Base-by-base conservation (phyloP, 2,329 filamentous ascomycete species). In the Myriosclerotinia curreyana region DNA sequence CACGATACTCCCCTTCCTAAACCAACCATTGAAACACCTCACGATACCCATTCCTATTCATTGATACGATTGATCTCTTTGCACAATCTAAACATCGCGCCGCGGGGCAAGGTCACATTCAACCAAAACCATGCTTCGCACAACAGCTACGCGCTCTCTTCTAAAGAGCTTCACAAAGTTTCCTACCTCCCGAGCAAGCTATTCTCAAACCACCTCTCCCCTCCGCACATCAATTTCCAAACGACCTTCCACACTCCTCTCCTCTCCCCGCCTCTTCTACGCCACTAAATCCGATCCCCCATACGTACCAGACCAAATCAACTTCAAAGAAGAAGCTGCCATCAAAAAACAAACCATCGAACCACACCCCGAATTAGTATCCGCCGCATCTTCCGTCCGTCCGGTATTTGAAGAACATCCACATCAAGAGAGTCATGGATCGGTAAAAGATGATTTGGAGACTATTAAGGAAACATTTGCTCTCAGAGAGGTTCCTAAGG, bases 391-490 rank as follows among this genome's bases (percentile, higher is more conserved):
- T 1, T 79, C 77, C 14, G 77, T 80, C 20, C 81, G 83, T 63
- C 79, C 80, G 68, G 75, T 83, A 55, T 76, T 83, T 48, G 79
- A 84, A 73, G 69, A 75, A 53, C 64, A 69, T 69, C 73, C 61
- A 56, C 64, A 22, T 9, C 50, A 65, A 11, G 64, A 66, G 14
- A 80, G 83, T 78, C 77, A 82, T 73, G 80, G 77, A 55, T 80
- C 80, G 55, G 77, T 86, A 66, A 81, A 78, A 69, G 72, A 77
- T 60, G 83, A 86, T 72, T 73, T 91, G 85, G 78, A 82, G 73
- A 82, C 83, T 11, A 83, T 92, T 73, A 86, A 85, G 71, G 86
- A 91, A 17, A 89, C 88, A 0, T 89, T 92, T 73, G 83, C 81
- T 25, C 80, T 92, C 44, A 74, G 76, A 42, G 78, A 79, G 2